Evolutionary conservation across 2,329 filamentous ascomycete species (phyloP).

Genomic region (Xylariaceae sp.): DNA sequence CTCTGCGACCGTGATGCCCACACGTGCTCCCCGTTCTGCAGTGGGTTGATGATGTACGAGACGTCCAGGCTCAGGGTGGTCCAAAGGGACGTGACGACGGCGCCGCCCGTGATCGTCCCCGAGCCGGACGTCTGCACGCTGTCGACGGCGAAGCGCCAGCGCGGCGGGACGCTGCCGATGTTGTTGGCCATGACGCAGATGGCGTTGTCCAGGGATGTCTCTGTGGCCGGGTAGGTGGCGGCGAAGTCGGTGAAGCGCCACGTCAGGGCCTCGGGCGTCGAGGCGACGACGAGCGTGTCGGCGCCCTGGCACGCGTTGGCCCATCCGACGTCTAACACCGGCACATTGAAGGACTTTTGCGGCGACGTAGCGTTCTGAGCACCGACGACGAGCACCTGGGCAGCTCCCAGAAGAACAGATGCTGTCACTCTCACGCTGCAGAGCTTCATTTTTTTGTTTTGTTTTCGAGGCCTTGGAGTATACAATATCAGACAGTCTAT

Average conservation of each 20-base stretch:
- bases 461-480: too few relatives aligned
- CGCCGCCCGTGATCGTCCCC: constrained; percentile 1
- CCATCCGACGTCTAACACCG: not conserved
- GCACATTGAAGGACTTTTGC: constrained; percentile 3
- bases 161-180: not conserved
- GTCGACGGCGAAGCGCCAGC: constrained; percentile 7
- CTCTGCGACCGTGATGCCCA: not conserved
- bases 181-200: constrained; percentile 5
- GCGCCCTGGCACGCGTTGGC: constrained; percentile 3
- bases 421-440: too few relatives aligned
- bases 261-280: constrained; percentile 4
- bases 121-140: not conserved
- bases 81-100: not conserved
- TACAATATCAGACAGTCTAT: too few relatives aligned
- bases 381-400: not conserved
- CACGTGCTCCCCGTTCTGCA: not conserved
- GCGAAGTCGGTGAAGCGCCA: constrained; percentile 6
- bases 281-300: constrained; percentile 3
- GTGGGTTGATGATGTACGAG: constrained; percentile 2
- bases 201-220: not conserved
- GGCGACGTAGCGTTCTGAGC: constrained; percentile 3
- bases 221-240: not conserved
- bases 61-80: not conserved
- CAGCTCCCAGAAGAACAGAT: too few relatives aligned
- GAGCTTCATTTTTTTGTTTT: too few relatives aligned